phyloP scores from a whole-genome alignment of 805 yeast species.

The Komagataella kurtzmanii region DNA sequence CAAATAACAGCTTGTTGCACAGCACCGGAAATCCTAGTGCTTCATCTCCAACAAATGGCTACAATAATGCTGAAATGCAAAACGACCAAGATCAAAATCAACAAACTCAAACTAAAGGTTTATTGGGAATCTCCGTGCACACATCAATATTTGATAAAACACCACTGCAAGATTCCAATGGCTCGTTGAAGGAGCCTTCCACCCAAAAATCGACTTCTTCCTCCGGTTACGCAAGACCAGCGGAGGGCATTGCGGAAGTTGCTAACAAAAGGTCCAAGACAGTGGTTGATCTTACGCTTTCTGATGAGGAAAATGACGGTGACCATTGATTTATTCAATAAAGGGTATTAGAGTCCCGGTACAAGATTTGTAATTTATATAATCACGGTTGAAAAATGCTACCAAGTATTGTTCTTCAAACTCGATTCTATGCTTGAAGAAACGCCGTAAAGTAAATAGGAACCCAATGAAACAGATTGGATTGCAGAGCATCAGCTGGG shows the following conservation, averaged over 20 bases:
- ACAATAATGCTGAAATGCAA: not conserved
- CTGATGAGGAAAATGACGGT: not conserved
- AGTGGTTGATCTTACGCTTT: not conserved
- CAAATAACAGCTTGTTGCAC: not conserved
- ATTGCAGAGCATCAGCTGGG: constrained; percentile 61
- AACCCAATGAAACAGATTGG: constrained; percentile 46
- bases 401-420: constrained; percentile 51
- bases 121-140: not conserved
- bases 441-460: constrained; percentile 42
- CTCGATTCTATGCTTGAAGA: constrained; percentile 54
- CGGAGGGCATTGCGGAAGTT: not conserved
- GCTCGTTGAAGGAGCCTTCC: not conserved
- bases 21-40: not conserved
- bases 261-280: not conserved
- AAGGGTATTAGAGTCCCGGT: constrained; percentile 60
- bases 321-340: constrained; percentile 11
- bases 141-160: not conserved
- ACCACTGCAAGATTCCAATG: not conserved
- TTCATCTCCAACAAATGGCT: not conserved
- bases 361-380: constrained; percentile 32
- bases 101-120: not conserved
- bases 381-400: constrained; percentile 60
- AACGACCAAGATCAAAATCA: not conserved
- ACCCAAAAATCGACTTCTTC: not conserved
- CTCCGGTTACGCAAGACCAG: not conserved